Evolutionary conservation across 768 basidiomycete species (phyloP), one percentile per base, ranked within the genome.

Genomic region (Tricholoma hemisulphureum): DNA sequence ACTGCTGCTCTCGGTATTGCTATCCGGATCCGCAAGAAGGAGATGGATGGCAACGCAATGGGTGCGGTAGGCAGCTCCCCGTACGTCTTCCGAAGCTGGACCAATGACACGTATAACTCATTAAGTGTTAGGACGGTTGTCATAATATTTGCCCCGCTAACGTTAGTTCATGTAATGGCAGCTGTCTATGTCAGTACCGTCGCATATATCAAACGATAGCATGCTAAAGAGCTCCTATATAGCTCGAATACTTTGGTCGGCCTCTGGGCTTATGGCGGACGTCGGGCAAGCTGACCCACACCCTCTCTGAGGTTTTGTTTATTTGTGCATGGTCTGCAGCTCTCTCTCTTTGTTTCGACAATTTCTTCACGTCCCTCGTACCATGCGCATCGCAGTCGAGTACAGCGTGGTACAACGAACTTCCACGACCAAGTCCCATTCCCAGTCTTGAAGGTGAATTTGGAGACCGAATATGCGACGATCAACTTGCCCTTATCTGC

Each of bases 311-410:
- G 76, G 89, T 94, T 45, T 77, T 93, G 55, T 94, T 93, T 70
- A 93, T 94, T 63, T 95, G 93, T 72, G 84, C 89, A n/a, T 96
- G 93, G 93, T 93, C 91, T 57, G 90, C 92, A 29, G 87, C 89
- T 14, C 80, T 95, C 54, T 91, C 92, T 16, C 86, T 95, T 53
- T 86, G 84, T 60, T 93, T 95, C 73, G 92, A 95, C 78, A 93
- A 96, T 67, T 93, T 87, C 72, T 93, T 95, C 75, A 95, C 93
- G 4, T 91, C 92, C 3, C 75, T 85, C 21, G 82, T 95, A 46
- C 87, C 89, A 29, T 96, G 94, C 64, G 83, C 89, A 0, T 76
- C 86, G 3, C 64, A 73, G 4, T 79, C 80, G 18, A 75, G 73
- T 35, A 85, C 78, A 14, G 77, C 84, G 18, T 95, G 92, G 92